These are phyloP conservation scores for Backusella morwellensis DNA, from an alignment of 192 early-diverging fungal species.

Conservation along the genomic window DNA sequence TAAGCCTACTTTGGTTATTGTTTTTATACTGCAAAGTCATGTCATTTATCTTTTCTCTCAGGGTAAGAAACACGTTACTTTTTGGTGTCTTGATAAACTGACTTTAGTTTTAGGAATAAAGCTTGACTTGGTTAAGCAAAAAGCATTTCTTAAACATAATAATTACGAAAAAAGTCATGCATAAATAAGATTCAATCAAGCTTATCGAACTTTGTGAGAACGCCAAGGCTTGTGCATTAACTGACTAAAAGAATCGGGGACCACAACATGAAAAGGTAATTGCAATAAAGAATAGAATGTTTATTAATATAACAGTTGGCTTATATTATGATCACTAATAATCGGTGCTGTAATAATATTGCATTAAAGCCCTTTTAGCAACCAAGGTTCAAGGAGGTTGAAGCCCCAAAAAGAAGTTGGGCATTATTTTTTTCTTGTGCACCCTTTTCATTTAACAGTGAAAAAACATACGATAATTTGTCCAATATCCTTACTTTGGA, in stretches of 20 bases:
- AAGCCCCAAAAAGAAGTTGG: not conserved
- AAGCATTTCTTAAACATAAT: not conserved
- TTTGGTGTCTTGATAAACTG: not conserved
- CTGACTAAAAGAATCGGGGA: too few species aligned
- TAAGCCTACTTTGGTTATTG: not conserved
- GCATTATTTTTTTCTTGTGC: not conserved
- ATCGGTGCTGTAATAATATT: not conserved
- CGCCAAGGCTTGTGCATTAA: too few species aligned
- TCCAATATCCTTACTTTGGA: not conserved
- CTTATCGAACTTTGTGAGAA: too few species aligned
- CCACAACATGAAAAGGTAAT: not conserved
- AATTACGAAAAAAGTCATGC: not conserved
- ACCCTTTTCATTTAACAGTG: not conserved
- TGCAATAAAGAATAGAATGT: not conserved
- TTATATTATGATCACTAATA: not conserved
- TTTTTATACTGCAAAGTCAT: not conserved
- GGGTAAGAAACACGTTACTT: not conserved
- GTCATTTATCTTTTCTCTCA: not conserved
- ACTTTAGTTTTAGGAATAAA: not conserved
- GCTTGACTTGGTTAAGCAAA: not conserved
- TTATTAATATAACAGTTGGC: not conserved
- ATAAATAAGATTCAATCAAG: not conserved
- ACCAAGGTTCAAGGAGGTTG: not conserved
- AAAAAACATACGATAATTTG: not conserved
- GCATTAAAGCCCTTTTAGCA: not conserved